Percentiles rank a stretch among this genome's conserved stretches.
Evolutionary conservation across 345 rosid genomes (phyloP).

Genomic region (Ricinus communis): DNA sequence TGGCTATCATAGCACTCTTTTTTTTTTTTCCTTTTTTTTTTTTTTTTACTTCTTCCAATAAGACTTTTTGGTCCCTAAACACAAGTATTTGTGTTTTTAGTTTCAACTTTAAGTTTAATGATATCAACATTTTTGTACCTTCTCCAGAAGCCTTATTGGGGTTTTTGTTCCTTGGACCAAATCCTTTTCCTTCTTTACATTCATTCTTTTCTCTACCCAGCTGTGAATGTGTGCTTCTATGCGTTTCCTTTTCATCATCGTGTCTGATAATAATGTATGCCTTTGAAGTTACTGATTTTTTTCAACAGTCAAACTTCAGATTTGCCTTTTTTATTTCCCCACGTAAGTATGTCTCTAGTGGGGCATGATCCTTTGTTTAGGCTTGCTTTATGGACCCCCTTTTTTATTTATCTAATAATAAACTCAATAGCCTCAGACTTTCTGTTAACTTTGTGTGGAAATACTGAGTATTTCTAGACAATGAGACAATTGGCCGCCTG

Average conservation of each 20-base stretch:
- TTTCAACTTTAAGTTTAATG: neutral
- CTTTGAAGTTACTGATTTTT: conserved; percentile 1
- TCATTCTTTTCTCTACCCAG: neutral
- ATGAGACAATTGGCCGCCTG: conserved; percentile 1
- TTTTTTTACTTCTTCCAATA: conserved; percentile 41
- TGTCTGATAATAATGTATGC: conserved; percentile 14
- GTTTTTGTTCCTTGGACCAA: conserved; percentile 3
- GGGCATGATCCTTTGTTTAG: conserved; percentile 44
- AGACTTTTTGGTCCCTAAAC: conserved; percentile 28
- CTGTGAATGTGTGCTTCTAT: conserved; percentile 13
- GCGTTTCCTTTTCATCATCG: conserved; percentile 21
- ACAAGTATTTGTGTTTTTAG: neutral
- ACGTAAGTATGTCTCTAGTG: conserved; percentile 26
- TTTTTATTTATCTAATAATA: conserved; percentile 4
- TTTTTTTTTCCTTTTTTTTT: conserved; percentile 21
- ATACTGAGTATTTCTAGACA: neutral
- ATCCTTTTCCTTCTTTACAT: neutral
- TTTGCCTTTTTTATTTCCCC: conserved; percentile 22
- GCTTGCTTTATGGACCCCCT: conserved; percentile 22
- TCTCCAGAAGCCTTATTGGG: conserved; percentile 1
- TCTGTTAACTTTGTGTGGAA: neutral
- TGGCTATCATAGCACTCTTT: conserved; percentile 7
- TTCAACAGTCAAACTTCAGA: conserved; percentile 37
- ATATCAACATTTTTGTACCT: neutral
- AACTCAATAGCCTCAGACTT: neutral